These are phyloP conservation scores for Trametes sanguinea DNA, from an alignment of 768 basidiomycete genomes.

Conservation along the genomic window DNA sequence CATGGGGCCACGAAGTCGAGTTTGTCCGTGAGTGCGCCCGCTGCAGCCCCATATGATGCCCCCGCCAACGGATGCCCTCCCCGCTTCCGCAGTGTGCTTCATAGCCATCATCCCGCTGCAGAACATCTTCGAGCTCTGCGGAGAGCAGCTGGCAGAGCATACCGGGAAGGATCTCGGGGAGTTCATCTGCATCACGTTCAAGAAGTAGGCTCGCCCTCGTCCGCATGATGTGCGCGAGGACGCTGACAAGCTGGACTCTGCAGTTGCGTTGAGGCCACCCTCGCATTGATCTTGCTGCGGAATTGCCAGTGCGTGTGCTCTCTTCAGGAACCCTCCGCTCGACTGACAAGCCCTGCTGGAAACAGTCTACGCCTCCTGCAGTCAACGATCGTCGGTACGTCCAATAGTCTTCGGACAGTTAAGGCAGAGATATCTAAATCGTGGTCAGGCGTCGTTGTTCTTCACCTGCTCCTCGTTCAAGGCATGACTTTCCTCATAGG, in stretches of 20 bases:
- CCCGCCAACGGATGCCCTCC: background rate
- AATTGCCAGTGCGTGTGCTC: slow-evolving; percentile 56
- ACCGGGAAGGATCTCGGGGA: slow-evolving; percentile 60
- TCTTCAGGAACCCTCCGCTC: background rate
- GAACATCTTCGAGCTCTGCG: slow-evolving; percentile 64
- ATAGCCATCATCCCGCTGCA: slow-evolving; percentile 62
- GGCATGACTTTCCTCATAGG: slow-evolving; percentile 68
- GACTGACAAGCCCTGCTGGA: background rate
- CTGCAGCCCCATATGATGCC: background rate
- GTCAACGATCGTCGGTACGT: slow-evolving; percentile 63
- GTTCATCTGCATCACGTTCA: slow-evolving; percentile 59
- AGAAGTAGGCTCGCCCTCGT: slow-evolving; percentile 49
- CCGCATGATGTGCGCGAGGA: too few species aligned
- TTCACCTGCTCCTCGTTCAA: slow-evolving; percentile 72
- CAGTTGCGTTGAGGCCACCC: slow-evolving; percentile 69
- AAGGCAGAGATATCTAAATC: too few species aligned
- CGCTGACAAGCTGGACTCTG: background rate
- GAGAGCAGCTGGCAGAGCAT: slow-evolving; percentile 56
- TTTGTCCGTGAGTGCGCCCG: slow-evolving; percentile 46
- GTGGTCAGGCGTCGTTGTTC: slow-evolving; percentile 60
- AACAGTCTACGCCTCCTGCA: slow-evolving; percentile 62
- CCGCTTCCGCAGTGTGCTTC: slow-evolving; percentile 25
- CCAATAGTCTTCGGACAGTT: too few species aligned
- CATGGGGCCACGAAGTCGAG: slow-evolving; percentile 40
- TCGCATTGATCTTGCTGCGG: slow-evolving; percentile 65